Conservation (phyloP, 2,329 filamentous ascomycete species). For the Sporothrix protearum region DNA sequence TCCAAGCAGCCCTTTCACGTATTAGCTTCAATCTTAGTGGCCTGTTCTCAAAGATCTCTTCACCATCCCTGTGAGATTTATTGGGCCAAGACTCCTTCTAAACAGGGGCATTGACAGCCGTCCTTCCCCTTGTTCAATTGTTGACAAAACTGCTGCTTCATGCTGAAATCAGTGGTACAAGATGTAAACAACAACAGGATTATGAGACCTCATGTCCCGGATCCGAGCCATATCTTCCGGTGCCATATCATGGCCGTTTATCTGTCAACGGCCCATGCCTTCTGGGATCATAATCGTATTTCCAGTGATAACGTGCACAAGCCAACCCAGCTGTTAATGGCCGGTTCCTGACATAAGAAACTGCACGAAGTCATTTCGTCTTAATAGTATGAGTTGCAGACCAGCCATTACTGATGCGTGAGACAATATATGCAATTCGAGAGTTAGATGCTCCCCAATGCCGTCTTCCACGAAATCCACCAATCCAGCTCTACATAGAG, state of each 20-base stretch:
- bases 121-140: not conserved
- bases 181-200: not conserved
- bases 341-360: not conserved
- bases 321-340: not conserved
- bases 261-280: not conserved
- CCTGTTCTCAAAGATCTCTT: not conserved
- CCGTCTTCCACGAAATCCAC: not conserved
- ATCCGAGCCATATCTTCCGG: not conserved
- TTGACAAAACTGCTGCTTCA: not conserved
- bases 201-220: not conserved
- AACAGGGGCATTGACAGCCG: not conserved
- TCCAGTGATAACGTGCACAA: not conserved
- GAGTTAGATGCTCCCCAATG: not conserved
- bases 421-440: not conserved
- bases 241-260: not conserved
- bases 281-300: not conserved
- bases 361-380: not conserved
- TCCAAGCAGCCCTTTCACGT: not conserved
- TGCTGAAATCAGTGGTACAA: not conserved
- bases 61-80: not conserved
- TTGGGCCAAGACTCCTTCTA: not conserved
- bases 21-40: conserved; percentile 13
- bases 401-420: not conserved
- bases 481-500: not conserved
- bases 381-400: not conserved